Conservation (phyloP, 2,329 filamentous ascomycete species). For the Trichoderma semiorbis region DNA sequence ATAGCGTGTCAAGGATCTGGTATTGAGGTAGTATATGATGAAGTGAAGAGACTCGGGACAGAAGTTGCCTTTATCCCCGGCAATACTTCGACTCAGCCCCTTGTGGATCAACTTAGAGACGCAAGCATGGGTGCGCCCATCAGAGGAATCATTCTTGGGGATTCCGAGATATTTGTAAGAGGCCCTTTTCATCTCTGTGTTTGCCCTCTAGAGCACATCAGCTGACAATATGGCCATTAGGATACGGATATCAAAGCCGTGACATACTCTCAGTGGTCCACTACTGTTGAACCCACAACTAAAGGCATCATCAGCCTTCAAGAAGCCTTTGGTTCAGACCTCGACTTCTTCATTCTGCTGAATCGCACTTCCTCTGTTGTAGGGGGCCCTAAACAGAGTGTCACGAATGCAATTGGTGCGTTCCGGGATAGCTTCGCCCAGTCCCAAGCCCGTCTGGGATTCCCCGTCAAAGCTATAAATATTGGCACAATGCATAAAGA, state of each 20-base stretch:
- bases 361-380: background rate
- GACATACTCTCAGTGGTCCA: constrained; percentile 1
- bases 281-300: background rate
- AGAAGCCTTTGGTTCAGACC: background rate
- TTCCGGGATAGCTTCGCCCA: constrained; percentile 14
- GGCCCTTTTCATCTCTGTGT: background rate
- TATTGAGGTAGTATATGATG: background rate
- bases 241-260: background rate
- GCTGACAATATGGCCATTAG: background rate
- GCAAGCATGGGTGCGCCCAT: background rate
- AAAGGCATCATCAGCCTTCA: constrained; percentile 1
- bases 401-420: background rate
- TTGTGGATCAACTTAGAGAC: background rate
- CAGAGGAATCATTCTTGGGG: constrained; percentile 9
- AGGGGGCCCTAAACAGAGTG: background rate
- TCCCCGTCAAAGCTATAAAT: constrained; percentile 7
- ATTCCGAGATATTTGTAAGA: background rate
- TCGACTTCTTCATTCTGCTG: constrained; percentile 17
- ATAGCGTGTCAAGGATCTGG: background rate
- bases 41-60: background rate
- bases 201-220: background rate
- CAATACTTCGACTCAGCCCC: background rate
- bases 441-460: background rate
- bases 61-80: constrained; percentile 12
- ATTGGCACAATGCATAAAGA: background rate